Percentiles rank a stretch among this genome's conserved stretches.
Evolutionary conservation across 768 basidiomycete genomes (phyloP).

Genomic region (Macrolepiota albuminosa): DNA sequence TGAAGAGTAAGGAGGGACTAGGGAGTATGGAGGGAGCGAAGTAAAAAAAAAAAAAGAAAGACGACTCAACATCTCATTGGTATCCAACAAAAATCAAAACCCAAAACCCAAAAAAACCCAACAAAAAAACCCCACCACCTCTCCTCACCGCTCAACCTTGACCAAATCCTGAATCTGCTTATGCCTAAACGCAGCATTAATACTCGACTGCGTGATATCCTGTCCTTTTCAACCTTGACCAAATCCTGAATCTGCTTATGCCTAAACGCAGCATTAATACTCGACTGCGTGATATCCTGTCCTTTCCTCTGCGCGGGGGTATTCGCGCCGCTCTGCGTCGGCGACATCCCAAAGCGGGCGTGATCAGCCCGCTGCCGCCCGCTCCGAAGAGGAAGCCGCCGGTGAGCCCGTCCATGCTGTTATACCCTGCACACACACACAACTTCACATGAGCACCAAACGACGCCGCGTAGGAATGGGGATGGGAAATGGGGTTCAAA

Average conservation of each 20-base stretch:
- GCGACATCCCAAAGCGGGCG: conserved; percentile 58
- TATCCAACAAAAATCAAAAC: background rate
- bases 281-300: conserved; percentile 34
- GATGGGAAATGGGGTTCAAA: too few relatives aligned
- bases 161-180: conserved; percentile 20
- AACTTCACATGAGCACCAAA: background rate
- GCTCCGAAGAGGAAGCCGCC: conserved; percentile 85
- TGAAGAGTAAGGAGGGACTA: too few relatives aligned
- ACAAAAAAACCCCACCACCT: background rate
- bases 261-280: conserved; percentile 43
- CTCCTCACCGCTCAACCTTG: conserved; percentile 24
- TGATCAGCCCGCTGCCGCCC: conserved; percentile 80
- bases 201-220: conserved; percentile 37
- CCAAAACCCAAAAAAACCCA: background rate
- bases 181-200: conserved; percentile 41
- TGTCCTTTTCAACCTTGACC: conserved; percentile 46
- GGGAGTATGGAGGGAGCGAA: too few relatives aligned
- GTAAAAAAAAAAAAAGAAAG: too few relatives aligned
- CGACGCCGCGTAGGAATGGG: too few relatives aligned
- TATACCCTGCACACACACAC: conserved; percentile 51
- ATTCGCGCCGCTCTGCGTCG: conserved; percentile 52
- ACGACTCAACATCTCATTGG: too few relatives aligned
- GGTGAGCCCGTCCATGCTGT: conserved; percentile 75
- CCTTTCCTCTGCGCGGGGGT: conserved; percentile 30
- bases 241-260: conserved; percentile 22